Conservation (phyloP, 345 rosid species). For the Ailanthus altissimus region DNA sequence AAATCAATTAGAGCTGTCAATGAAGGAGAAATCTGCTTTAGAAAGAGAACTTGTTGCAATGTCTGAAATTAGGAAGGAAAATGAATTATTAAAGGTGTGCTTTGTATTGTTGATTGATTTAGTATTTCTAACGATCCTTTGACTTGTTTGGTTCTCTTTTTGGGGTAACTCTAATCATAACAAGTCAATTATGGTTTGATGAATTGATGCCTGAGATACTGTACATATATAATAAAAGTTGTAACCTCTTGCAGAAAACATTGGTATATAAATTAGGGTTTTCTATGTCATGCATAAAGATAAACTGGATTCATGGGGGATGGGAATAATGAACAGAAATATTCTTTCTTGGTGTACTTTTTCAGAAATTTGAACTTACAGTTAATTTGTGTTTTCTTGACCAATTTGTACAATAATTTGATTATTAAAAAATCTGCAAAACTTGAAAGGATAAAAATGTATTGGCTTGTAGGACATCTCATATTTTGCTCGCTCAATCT, state of each 20-base stretch:
- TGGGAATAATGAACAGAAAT: background rate
- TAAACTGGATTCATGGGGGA: background rate
- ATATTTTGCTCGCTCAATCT: background rate
- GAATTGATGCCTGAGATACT: background rate
- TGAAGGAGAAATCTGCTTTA: constrained; percentile 72
- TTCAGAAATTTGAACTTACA: background rate
- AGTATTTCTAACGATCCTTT: background rate
- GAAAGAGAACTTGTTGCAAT: constrained; percentile 66
- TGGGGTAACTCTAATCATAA: background rate
- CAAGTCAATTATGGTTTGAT: background rate
- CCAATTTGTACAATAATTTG: background rate
- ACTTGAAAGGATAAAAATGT: background rate
- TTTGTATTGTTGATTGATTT: constrained; percentile 14
- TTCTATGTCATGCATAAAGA: background rate
- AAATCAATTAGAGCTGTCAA: constrained; percentile 73
- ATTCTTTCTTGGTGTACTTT: background rate
- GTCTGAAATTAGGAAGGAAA: constrained; percentile 71
- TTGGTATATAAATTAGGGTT: background rate
- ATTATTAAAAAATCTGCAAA: background rate
- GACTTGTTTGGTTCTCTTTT: constrained; percentile 9
- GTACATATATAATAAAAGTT: background rate
- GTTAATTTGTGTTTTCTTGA: background rate
- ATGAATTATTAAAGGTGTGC: constrained; percentile 67
- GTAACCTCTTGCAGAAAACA: background rate
- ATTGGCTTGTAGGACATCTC: background rate